Conservation (phyloP, 2,329 filamentous ascomycete species). For the Lachnum nothofagi region DNA sequence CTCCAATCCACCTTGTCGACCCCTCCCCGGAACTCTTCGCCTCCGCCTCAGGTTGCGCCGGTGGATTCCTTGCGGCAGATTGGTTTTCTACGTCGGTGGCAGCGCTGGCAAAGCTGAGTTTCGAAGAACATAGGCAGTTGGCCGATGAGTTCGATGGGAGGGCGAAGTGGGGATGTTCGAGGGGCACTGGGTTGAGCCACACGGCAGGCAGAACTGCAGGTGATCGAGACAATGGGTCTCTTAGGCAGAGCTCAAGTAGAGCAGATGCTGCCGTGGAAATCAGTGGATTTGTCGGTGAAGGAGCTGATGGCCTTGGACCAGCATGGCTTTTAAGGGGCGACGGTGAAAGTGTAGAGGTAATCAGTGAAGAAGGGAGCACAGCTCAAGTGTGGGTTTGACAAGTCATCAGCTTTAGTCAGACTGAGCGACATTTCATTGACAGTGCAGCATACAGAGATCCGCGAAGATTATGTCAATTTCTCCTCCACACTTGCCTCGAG, state of each 20-base stretch:
- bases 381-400: conserved; percentile 56
- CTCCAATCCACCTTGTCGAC: conserved; percentile 54
- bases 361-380: conserved; percentile 55
- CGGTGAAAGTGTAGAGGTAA: conserved; percentile 54
- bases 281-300: conserved; percentile 19
- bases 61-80: conserved; percentile 67
- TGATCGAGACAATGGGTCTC: conserved; percentile 57
- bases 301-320: conserved; percentile 36
- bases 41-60: conserved; percentile 69
- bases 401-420: neutral
- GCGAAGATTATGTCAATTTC: conserved; percentile 57
- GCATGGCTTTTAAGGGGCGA: conserved; percentile 53
- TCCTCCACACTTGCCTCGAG: conserved; percentile 52
- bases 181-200: conserved; percentile 55
- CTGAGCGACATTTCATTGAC: neutral
- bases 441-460: conserved; percentile 51
- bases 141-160: conserved; percentile 18
- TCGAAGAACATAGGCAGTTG: conserved; percentile 51
- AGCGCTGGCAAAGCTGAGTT: conserved; percentile 61
- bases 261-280: conserved; percentile 44
- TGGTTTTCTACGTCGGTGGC: conserved; percentile 60
- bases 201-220: conserved; percentile 31
- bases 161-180: conserved; percentile 50
- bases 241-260: conserved; percentile 58
- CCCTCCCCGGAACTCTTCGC: conserved; percentile 58